Percentiles rank a stretch among this genome's conserved stretches.
Evolutionary conservation across 345 rosid genomes (phyloP).

Genomic region (Carallia brachiata): DNA sequence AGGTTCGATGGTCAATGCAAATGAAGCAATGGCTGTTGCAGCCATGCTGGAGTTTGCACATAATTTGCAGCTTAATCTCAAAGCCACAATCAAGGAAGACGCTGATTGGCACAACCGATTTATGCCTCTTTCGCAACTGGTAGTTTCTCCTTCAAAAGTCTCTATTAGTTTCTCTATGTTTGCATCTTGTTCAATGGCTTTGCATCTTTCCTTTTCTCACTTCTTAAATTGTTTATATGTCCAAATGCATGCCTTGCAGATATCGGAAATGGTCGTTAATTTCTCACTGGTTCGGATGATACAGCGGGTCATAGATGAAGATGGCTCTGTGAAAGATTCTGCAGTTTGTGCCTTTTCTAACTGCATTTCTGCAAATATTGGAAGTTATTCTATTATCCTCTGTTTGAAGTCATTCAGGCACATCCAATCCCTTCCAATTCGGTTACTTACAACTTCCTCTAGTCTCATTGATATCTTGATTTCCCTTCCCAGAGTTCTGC

Average conservation of each 20-base stretch:
- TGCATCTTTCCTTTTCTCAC: too few relatives aligned
- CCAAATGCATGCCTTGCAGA: conserved; percentile 35
- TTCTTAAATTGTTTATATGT: too few relatives aligned
- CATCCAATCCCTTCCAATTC: neutral
- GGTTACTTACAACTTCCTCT: conserved; percentile 7
- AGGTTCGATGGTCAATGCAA: conserved; percentile 41
- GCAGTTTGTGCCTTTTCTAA: conserved; percentile 54
- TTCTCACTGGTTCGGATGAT: conserved; percentile 54
- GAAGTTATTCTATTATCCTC: neutral
- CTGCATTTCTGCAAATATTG: neutral
- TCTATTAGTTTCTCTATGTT: neutral
- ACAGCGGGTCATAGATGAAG: conserved; percentile 65
- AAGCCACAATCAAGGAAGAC: conserved; percentile 67
- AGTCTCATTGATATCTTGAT: conserved; percentile 17
- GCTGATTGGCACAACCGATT: conserved; percentile 62
- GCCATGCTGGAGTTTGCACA: conserved; percentile 56
- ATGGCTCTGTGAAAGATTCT: conserved; percentile 80
- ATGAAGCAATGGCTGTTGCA: conserved; percentile 65
- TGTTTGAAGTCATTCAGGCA: neutral
- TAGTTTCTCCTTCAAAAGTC: conserved; percentile 21
- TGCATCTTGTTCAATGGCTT: neutral
- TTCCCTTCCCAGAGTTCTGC: conserved; percentile 60
- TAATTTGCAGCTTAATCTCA: conserved; percentile 60
- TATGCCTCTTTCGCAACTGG: conserved; percentile 76
- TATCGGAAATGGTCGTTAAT: conserved; percentile 52